These are phyloP conservation scores for Yamadazyma insecticola DNA, from an alignment of 805 yeast genomes.

Conservation along the genomic window DNA sequence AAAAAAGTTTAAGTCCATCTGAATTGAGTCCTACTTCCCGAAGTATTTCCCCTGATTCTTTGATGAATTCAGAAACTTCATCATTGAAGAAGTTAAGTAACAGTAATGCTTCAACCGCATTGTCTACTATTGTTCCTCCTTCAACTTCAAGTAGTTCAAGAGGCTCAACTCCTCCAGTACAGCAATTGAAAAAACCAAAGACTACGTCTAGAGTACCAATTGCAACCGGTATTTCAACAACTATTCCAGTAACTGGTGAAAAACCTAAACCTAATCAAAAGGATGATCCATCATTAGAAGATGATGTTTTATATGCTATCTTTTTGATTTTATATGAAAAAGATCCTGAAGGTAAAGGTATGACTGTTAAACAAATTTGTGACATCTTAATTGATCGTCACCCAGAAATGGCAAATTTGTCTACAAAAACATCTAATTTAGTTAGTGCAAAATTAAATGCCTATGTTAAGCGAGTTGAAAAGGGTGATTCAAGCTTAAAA, in stretches of 20 bases:
- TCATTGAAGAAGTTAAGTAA: slow-evolving; percentile 9
- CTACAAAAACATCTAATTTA: slow-evolving; percentile 75
- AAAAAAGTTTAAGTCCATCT: slow-evolving; percentile 18
- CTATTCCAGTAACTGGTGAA: slow-evolving; percentile 74
- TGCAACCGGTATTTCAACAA: slow-evolving; percentile 71
- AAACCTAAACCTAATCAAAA: slow-evolving; percentile 67
- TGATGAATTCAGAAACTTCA: slow-evolving; percentile 26
- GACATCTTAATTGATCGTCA: slow-evolving; percentile 69
- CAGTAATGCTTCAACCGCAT: slow-evolving; percentile 5
- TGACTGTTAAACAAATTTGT: slow-evolving; percentile 88
- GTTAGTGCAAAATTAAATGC: slow-evolving; percentile 83
- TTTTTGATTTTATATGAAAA: slow-evolving; percentile 65
- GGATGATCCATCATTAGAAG: slow-evolving; percentile 57
- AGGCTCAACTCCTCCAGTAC: slow-evolving; percentile 24
- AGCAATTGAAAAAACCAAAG: slow-evolving; percentile 29
- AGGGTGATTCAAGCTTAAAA: slow-evolving; percentile 67
- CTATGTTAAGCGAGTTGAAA: slow-evolving; percentile 78
- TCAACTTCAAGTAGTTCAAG: slow-evolving; percentile 24
- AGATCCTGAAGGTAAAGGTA: slow-evolving; percentile 68
- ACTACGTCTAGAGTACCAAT: slow-evolving; percentile 44
- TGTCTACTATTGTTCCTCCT: slow-evolving; percentile 2
- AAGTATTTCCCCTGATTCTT: slow-evolving; percentile 41
- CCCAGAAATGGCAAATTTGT: slow-evolving; percentile 78
- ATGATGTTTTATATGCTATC: slow-evolving; percentile 71
- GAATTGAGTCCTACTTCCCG: slow-evolving; percentile 34